These are phyloP conservation scores for Gremmenia infestans DNA, from an alignment of 2,329 filamentous ascomycete species.

Conservation along the genomic window DNA sequence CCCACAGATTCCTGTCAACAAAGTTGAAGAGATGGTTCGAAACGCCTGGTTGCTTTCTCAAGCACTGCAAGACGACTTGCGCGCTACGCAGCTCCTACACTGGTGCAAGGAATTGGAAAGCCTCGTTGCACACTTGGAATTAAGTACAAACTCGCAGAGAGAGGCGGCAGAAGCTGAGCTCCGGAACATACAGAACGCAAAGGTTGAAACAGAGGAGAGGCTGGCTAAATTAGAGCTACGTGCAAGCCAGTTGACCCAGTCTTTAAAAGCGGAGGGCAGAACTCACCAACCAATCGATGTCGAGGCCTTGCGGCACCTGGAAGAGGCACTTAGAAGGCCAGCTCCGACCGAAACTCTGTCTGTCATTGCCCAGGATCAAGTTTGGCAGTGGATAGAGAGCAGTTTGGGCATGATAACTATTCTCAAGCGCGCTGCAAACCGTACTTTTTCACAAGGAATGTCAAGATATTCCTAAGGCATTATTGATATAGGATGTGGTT, in stretches of 20 bases:
- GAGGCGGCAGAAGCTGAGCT: conserved; percentile 10
- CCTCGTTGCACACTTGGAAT: conserved; percentile 10
- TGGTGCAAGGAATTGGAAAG: background rate
- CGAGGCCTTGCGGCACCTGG: conserved; percentile 11
- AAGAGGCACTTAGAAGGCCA: conserved; percentile 11
- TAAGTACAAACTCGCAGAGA: conserved; percentile 7
- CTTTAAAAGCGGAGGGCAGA: conserved; percentile 12
- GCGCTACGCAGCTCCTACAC: too few species aligned
- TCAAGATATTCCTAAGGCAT: too few species aligned
- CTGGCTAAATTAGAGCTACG: conserved; percentile 10
- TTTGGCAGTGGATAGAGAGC: conserved; percentile 1
- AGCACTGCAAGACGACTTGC: too few species aligned
- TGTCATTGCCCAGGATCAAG: conserved; percentile 7
- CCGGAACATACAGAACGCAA: conserved; percentile 7
- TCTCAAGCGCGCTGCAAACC: too few species aligned
- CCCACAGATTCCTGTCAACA: too few species aligned
- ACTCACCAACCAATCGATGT: conserved; percentile 13
- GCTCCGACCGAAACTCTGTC: conserved; percentile 6
- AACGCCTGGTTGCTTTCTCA: too few species aligned
- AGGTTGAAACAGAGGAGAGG: conserved; percentile 9
- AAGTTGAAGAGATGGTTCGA: too few species aligned
- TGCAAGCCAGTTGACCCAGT: conserved; percentile 10
- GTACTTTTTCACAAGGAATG: too few species aligned
- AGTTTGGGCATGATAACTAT: too few species aligned
- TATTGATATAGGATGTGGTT: too few species aligned